Evolutionary conservation across 2,329 filamentous ascomycete species (phyloP), one percentile per base, ranked within the genome.

Genomic region (Cercospora zeae-maydis): DNA sequence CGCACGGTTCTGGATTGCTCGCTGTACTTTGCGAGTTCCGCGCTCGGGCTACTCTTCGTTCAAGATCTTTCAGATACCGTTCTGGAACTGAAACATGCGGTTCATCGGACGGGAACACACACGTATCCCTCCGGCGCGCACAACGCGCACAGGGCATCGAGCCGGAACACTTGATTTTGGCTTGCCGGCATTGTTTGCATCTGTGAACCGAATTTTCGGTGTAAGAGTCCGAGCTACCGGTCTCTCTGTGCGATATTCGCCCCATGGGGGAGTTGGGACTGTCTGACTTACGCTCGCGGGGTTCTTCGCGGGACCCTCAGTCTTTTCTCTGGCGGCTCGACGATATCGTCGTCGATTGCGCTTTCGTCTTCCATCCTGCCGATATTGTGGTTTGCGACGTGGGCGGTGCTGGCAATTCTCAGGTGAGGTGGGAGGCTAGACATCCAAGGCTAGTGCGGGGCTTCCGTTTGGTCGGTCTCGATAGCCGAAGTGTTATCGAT

Each of bases 81-180:
- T 64, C 52, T 36, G 62, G 58, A 27, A 64, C 62, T 10, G 61
- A 63, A 8, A 64, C 51, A 31, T 61, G 62, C 14, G 58, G 58
- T 13, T 64, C 62, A 62, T 81, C 78, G 6, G 61, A 63, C n/a
- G 61, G 61, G 56, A 81, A 81, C 5, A 73, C 71, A 59, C 79
- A 81, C 1, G 72, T 64, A 16, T 79, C 69, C n/a, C 76, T 77
- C 21, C 78, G 75, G 64, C 79, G 80, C 45, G 70, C 76, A 67
- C 79, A 82, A n/a, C 74, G 74, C 52, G 78, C 75, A 69, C 79
- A 81, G 13, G 79, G 79, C 61, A 76, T 72, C 5, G 71, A 69
- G 11, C 78, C 79, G 19, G 78, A 77, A 66, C 79, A 81, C 66
- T 77, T 78, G 66, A 80, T 79, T 67, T 81, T 81, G 58, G 79